A percentile compares a stretch with the other conserved stretches of the same genome.
phyloP scores from a whole-genome alignment of 2,329 filamentous ascomycete genomes.

The Daldinia eschscholtzii region DNA sequence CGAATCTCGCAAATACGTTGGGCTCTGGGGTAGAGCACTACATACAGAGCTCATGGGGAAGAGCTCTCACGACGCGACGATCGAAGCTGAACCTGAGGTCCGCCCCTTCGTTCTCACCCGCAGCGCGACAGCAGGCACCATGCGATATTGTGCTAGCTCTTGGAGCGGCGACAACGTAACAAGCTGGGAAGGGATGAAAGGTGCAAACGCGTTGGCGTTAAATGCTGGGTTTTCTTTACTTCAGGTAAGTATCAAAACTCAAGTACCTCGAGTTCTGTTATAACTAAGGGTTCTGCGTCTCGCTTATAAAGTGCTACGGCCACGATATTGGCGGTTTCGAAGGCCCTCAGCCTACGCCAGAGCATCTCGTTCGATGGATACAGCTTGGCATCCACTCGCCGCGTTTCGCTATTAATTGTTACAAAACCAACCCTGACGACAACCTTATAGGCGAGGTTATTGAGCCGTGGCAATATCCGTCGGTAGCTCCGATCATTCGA shows the following conservation, averaged over 20 bases:
- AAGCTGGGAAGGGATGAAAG: slow-evolving; percentile 79
- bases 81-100: slow-evolving; percentile 68
- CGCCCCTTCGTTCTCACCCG: slow-evolving; percentile 78
- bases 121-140: slow-evolving; percentile 77
- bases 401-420: slow-evolving; percentile 82
- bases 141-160: slow-evolving; percentile 77
- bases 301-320: slow-evolving; percentile 67
- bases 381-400: slow-evolving; percentile 78
- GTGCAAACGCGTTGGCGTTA: slow-evolving; percentile 75
- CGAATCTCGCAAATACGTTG: slow-evolving; percentile 64
- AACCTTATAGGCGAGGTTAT: slow-evolving; percentile 79
- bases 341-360: slow-evolving; percentile 77
- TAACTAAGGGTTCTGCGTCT: slow-evolving; percentile 14
- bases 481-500: slow-evolving; percentile 72
- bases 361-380: slow-evolving; percentile 79
- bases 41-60: slow-evolving; percentile 80
- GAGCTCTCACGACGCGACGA: slow-evolving; percentile 75
- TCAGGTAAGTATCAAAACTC: slow-evolving; percentile 58
- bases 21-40: slow-evolving; percentile 76
- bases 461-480: slow-evolving; percentile 82
- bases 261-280: background rate
- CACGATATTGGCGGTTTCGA: slow-evolving; percentile 84
- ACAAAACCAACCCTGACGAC: slow-evolving; percentile 76
- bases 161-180: slow-evolving; percentile 84
- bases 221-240: slow-evolving; percentile 76